Conservation (phyloP, 2,329 filamentous ascomycete genomes). For the Sphaerulina vaccinii region DNA sequence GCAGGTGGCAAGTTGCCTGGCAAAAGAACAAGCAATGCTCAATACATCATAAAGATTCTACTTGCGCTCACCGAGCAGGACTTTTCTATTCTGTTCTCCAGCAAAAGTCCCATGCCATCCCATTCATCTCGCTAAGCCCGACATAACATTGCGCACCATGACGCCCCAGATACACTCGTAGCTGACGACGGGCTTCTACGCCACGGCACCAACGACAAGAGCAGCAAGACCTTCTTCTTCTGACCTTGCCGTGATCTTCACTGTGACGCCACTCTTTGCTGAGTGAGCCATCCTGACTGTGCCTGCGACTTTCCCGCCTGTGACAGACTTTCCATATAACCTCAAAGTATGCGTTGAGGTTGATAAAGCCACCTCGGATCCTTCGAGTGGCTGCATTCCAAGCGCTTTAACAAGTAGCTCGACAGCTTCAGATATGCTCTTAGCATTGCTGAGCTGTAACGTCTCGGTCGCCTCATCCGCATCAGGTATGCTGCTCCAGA, state of each 20-base stretch:
- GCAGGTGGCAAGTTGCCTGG: no score
- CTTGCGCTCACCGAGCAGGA: no score
- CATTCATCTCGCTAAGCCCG: no score
- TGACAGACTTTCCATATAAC: slow-evolving; percentile 91
- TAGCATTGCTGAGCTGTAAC: slow-evolving; percentile 79
- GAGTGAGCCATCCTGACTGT: slow-evolving; percentile 91
- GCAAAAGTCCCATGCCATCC: no score
- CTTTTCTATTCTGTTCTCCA: no score
- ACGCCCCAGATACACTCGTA: background rate
- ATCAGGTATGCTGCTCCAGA: slow-evolving; percentile 77
- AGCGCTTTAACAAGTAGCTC: slow-evolving; percentile 84
- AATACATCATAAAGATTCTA: no score
- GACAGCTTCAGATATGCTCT: slow-evolving; percentile 94
- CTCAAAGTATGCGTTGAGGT: slow-evolving; percentile 92
- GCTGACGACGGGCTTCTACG: slow-evolving; percentile 51
- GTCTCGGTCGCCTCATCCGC: slow-evolving; percentile 90
- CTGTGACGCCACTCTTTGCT: slow-evolving; percentile 88
- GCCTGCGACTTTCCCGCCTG: slow-evolving; percentile 82
- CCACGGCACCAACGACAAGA: slow-evolving; percentile 79
- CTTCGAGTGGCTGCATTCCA: slow-evolving; percentile 89
- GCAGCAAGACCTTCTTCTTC: slow-evolving; percentile 90
- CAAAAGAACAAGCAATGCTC: no score
- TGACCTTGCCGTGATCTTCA: slow-evolving; percentile 87
- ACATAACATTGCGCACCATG: no score
- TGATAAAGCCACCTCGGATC: slow-evolving; percentile 85